Evolutionary conservation across 2,329 filamentous ascomycete species (phyloP).

Genomic region (Ceratocystiopsis minuta): DNA sequence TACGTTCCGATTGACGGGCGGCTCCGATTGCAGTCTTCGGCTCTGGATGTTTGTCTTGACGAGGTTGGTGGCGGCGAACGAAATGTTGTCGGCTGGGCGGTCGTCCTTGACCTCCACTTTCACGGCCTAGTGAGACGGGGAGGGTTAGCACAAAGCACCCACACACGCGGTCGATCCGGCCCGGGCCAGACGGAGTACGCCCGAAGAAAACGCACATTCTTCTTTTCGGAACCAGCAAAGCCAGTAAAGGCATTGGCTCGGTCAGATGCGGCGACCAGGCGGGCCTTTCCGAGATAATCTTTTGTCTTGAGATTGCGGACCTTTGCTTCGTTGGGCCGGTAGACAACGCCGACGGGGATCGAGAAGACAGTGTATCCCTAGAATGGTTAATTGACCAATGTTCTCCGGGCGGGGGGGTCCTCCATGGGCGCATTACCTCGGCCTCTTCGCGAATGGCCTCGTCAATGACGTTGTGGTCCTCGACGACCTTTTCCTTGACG

Average conservation of each 20-base stretch:
- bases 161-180: too few relatives aligned
- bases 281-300: slow-evolving; percentile 93
- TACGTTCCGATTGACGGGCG: slow-evolving; percentile 57
- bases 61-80: slow-evolving; percentile 81
- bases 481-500: slow-evolving; percentile 86
- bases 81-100: slow-evolving; percentile 65
- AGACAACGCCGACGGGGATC: slow-evolving; percentile 88
- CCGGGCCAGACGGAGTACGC: not conserved
- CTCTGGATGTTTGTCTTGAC: slow-evolving; percentile 73
- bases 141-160: slow-evolving; percentile 1
- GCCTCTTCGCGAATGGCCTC: slow-evolving; percentile 88
- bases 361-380: slow-evolving; percentile 97
- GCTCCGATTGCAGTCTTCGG: slow-evolving; percentile 70
- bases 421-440: slow-evolving; percentile 38
- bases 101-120: slow-evolving; percentile 51
- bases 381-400: not conserved
- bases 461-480: slow-evolving; percentile 94
- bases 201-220: slow-evolving; percentile 37
- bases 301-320: slow-evolving; percentile 97
- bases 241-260: slow-evolving; percentile 65
- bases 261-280: slow-evolving; percentile 76
- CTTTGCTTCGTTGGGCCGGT: slow-evolving; percentile 91
- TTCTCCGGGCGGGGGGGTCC: too few relatives aligned
- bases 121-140: slow-evolving; percentile 22
- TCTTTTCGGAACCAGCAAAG: slow-evolving; percentile 62